Evolutionary conservation across 331 rosid species (phyloP).

Genomic region (Erythrophleum ivorense): DNA sequence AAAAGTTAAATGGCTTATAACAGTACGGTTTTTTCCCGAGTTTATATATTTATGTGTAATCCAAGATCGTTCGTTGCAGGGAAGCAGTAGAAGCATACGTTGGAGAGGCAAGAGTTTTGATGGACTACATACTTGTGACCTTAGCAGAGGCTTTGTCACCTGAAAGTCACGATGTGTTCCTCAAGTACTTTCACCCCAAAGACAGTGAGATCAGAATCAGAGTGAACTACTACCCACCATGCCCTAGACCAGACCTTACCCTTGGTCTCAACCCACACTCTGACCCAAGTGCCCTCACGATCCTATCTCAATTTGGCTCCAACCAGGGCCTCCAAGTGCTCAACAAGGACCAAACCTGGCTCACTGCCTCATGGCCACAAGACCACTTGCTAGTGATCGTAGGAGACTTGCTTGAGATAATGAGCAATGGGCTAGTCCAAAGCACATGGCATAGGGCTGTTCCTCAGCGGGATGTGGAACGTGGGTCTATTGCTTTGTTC

Average conservation of each 20-base stretch:
- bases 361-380: slow-evolving; percentile 21
- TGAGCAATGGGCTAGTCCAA: neutral
- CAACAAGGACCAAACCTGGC: no score
- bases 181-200: neutral
- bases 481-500: no score
- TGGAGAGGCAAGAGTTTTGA: neutral
- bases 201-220: neutral
- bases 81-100: neutral
- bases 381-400: slow-evolving; percentile 15
- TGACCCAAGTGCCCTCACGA: no score
- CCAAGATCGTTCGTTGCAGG: neutral
- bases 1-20: no score
- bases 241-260: no score
- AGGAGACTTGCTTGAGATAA: slow-evolving; percentile 21
- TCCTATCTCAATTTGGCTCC: no score
- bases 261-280: no score
- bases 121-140: neutral
- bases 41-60: no score
- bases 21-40: no score
- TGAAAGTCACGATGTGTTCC: neutral
- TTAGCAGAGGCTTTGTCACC: neutral
- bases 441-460: neutral
- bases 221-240: no score
- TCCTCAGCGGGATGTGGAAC: no score
- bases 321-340: no score